Evolutionary conservation across 768 basidiomycete genomes (phyloP).

Genomic region (Xerocomus brunneocitrinus): DNA sequence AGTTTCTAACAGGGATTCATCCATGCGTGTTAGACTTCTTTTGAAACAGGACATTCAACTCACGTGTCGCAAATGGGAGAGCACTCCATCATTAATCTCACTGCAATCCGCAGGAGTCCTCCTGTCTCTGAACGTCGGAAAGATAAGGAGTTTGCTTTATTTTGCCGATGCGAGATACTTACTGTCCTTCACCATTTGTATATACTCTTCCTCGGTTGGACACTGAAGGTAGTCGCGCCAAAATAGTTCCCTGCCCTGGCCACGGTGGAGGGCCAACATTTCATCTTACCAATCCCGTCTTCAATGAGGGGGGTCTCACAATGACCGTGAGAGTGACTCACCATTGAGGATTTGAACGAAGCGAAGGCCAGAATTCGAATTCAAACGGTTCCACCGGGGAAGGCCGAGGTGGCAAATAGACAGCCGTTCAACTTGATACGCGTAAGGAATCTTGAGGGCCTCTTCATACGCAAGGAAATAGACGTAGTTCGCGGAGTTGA

Average conservation of each 20-base stretch:
- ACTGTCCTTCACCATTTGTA: constrained; percentile 97
- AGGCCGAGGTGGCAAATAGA: constrained; percentile 36
- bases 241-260: constrained; percentile 88
- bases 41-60: constrained; percentile 16
- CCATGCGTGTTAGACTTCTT: neutral
- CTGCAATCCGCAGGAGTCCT: constrained; percentile 83
- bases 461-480: constrained; percentile 93
- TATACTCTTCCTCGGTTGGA: constrained; percentile 91
- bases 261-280: constrained; percentile 81
- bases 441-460: constrained; percentile 41
- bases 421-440: constrained; percentile 11
- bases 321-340: constrained; percentile 25
- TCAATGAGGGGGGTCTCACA: neutral
- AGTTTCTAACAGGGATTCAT: constrained; percentile 35
- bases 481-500: constrained; percentile 95
- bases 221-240: constrained; percentile 91
- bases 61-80: constrained; percentile 56
- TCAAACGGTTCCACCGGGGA: neutral
- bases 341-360: constrained; percentile 75
- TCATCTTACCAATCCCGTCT: constrained; percentile 40
- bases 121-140: constrained; percentile 70
- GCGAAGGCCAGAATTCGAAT: constrained; percentile 35
- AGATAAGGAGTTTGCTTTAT: neutral
- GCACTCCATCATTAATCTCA: constrained; percentile 95
- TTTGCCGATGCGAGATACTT: constrained; percentile 13